Conservation (phyloP, 768 basidiomycete species). For the Amanita rubescens region DNA sequence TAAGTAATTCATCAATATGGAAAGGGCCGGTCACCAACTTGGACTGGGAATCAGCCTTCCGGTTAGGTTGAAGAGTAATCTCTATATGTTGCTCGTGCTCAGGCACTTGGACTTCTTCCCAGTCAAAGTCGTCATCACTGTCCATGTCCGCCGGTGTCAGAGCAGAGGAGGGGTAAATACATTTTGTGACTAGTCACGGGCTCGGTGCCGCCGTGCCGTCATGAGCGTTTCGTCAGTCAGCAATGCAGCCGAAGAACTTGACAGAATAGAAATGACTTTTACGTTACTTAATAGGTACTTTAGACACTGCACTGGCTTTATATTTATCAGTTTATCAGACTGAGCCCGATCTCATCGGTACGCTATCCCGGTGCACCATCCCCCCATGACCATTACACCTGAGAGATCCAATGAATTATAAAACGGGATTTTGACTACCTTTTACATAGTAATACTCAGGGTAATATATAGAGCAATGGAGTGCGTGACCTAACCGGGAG, state of each 20-base stretch:
- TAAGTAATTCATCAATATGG: constrained; percentile 10
- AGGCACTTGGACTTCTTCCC: constrained; percentile 71
- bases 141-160: constrained; percentile 21
- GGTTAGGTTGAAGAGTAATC: constrained; percentile 55
- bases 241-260: no score
- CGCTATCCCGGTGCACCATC: no score
- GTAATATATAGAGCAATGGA: neutral
- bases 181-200: neutral
- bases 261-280: no score
- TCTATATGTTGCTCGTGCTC: constrained; percentile 51
- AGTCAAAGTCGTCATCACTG: constrained; percentile 68
- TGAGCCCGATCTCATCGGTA: no score
- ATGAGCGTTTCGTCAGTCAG: neutral
- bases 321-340: no score
- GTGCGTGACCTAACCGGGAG: no score
- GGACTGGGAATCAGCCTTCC: constrained; percentile 25
- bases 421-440: no score
- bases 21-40: constrained; percentile 35
- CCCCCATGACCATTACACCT: no score
- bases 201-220: neutral
- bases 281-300: no score
- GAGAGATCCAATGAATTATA: no score
- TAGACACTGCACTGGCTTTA: no score
- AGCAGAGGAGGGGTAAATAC: neutral
- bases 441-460: neutral